Percentiles rank a stretch among this genome's conserved stretches.
Conservation (phyloP, 2,329 filamentous ascomycete genomes). For the Ophiognomonia clavigignenti-juglandacearum region DNA sequence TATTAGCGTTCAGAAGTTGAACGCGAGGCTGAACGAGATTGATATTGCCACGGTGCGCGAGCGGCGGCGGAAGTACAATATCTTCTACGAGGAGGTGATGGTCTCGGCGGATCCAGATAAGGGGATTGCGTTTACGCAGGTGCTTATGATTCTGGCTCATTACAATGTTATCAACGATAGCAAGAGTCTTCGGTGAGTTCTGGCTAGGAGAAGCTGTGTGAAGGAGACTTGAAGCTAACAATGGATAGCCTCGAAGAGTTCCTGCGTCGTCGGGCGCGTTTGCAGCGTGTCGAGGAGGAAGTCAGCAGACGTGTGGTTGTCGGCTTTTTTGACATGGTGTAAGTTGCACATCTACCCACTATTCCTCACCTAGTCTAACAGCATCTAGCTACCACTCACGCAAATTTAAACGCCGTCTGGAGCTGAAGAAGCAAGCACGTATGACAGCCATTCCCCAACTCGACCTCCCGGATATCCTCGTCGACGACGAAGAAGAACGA, state of each 20-base stretch:
- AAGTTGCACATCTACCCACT: slow-evolving; percentile 34
- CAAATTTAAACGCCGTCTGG: slow-evolving; percentile 70
- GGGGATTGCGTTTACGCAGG: slow-evolving; percentile 86
- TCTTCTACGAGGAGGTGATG: slow-evolving; percentile 96
- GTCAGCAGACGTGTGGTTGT: slow-evolving; percentile 85
- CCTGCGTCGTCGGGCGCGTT: slow-evolving; percentile 77
- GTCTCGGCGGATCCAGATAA: slow-evolving; percentile 85
- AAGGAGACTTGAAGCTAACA: slow-evolving; percentile 23
- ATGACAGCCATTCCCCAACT: slow-evolving; percentile 77
- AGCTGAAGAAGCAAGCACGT: slow-evolving; percentile 67
- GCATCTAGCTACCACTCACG: slow-evolving; percentile 68
- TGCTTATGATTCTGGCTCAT: slow-evolving; percentile 93
- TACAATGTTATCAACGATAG: slow-evolving; percentile 99
- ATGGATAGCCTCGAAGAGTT: slow-evolving; percentile 78
- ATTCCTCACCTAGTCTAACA: background rate
- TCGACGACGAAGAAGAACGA: slow-evolving; percentile 68
- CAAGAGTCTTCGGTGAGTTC: slow-evolving; percentile 76
- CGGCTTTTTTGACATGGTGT: slow-evolving; percentile 92
- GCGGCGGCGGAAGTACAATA: slow-evolving; percentile 75
- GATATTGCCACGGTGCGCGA: slow-evolving; percentile 71
- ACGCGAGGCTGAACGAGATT: slow-evolving; percentile 65
- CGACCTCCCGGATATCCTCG: slow-evolving; percentile 82
- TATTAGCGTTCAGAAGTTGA: slow-evolving; percentile 72
- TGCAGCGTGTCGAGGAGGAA: slow-evolving; percentile 93
- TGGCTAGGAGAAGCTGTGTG: background rate